phyloP scores from a whole-genome alignment of 2,329 filamentous ascomycete genomes.

The Zymoseptoria pseudotritici region DNA sequence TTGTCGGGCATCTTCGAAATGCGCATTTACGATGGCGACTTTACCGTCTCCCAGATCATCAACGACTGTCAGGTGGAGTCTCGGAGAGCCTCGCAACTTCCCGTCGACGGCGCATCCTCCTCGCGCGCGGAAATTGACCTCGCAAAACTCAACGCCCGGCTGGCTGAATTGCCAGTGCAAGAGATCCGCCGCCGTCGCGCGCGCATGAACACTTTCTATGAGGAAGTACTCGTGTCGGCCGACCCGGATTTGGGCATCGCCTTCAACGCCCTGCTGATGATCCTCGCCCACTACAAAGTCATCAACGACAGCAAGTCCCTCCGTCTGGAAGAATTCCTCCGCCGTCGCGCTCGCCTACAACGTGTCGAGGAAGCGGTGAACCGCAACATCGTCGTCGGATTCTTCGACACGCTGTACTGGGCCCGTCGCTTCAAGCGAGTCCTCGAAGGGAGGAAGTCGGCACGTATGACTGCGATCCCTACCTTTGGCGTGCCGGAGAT shows the following conservation, averaged over 20 bases:
- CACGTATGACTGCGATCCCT: constrained; percentile 70
- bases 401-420: constrained; percentile 93
- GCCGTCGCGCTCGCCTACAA: constrained; percentile 80
- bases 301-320: constrained; percentile 97
- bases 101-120: constrained; percentile 32
- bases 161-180: constrained; percentile 64
- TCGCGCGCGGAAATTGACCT: constrained; percentile 55
- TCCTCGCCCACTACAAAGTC: constrained; percentile 95
- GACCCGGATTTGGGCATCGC: constrained; percentile 84
- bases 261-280: constrained; percentile 89
- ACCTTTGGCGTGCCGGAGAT: constrained; percentile 84
- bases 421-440: constrained; percentile 71
- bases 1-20: constrained; percentile 94
- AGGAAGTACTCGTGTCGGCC: constrained; percentile 89
- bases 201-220: constrained; percentile 89
- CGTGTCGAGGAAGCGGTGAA: constrained; percentile 92
- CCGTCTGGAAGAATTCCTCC: constrained; percentile 87
- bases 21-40: constrained; percentile 88
- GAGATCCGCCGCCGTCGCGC: constrained; percentile 68
- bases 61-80: constrained; percentile 64
- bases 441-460: constrained; percentile 62
- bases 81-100: constrained; percentile 43
- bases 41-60: constrained; percentile 79
- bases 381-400: constrained; percentile 81
- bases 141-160: constrained; percentile 62